phyloP scores from a whole-genome alignment of 1,284 basidiomycete genomes.

The Chondrostereum purpureum region DNA sequence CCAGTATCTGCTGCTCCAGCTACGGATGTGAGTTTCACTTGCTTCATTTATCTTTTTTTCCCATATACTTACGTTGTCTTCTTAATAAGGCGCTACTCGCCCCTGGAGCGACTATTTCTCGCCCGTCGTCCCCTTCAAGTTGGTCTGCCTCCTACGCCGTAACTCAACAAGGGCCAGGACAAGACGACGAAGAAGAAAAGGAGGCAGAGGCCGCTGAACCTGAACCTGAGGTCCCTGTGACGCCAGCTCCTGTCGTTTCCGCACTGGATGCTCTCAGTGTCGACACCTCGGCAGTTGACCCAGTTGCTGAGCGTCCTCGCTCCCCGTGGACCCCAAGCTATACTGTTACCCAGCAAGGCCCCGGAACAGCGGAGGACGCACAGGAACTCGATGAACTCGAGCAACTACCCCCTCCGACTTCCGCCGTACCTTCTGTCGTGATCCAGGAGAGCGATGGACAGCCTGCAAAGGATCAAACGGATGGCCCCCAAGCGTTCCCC shows the following conservation, averaged over 20 bases:
- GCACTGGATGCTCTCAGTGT: too few relatives aligned
- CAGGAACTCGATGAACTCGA: conserved; percentile 5
- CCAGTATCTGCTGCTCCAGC: too few relatives aligned
- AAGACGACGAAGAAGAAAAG: too few relatives aligned
- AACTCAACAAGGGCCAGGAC: not conserved
- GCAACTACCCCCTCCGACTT: conserved; percentile 7
- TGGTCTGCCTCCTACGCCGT: not conserved
- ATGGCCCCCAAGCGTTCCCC: conserved; percentile 2
- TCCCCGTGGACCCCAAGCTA: conserved; percentile 40
- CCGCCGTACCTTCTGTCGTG: too few relatives aligned
- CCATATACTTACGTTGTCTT: too few relatives aligned
- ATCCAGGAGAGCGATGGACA: not conserved
- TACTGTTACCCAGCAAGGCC: conserved; percentile 30
- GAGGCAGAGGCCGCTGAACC: too few relatives aligned
- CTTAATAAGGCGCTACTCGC: not conserved
- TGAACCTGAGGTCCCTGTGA: too few relatives aligned
- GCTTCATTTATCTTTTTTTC: too few relatives aligned
- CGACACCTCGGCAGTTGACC: not conserved
- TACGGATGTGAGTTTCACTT: too few relatives aligned
- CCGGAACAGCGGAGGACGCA: not conserved
- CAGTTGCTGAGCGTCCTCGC: conserved; percentile 22
- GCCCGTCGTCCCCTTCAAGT: not conserved
- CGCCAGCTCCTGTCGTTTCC: too few relatives aligned
- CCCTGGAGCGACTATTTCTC: not conserved
- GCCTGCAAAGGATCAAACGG: conserved; percentile 1